Percentiles rank a stretch among this genome's conserved stretches.
Conservation (phyloP, 2,329 filamentous ascomycete species). For the Cadophora luteo-olivacea region DNA sequence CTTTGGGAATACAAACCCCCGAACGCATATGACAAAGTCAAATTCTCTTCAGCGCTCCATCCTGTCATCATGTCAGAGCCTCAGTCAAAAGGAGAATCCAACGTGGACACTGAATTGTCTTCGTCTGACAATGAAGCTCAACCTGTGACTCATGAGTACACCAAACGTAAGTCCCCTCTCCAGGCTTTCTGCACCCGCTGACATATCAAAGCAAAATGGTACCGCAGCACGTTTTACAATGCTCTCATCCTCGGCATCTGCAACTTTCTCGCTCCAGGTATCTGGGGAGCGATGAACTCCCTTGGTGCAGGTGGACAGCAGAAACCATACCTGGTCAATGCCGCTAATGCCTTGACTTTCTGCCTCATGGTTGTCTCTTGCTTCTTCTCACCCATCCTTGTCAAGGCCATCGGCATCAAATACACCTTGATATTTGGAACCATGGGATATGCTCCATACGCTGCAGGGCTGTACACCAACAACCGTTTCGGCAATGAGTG, state of each 20-base stretch:
- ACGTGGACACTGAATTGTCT: conserved; percentile 19
- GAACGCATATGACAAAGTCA: no score
- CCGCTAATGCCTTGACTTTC: conserved; percentile 74
- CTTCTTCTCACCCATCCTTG: conserved; percentile 67
- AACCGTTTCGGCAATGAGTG: conserved; percentile 73
- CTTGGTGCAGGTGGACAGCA: conserved; percentile 73
- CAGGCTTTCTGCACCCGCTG: neutral
- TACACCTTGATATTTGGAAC: conserved; percentile 75
- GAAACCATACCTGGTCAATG: conserved; percentile 68
- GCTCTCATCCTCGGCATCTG: conserved; percentile 74
- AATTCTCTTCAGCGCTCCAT: no score
- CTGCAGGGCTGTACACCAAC: conserved; percentile 74
- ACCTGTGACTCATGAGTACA: conserved; percentile 24
- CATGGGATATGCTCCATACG: conserved; percentile 73
- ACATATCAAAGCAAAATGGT: conserved; percentile 58
- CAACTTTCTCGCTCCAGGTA: conserved; percentile 73
- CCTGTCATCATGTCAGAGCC: conserved; percentile 20
- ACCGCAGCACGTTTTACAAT: conserved; percentile 76
- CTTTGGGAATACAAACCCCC: neutral
- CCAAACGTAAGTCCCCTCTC: conserved; percentile 26
- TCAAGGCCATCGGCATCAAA: conserved; percentile 74
- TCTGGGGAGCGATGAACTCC: conserved; percentile 77
- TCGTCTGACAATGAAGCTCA: conserved; percentile 35
- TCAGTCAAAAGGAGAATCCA: conserved; percentile 22
- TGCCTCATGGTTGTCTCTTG: conserved; percentile 76